Conservation (phyloP, 1,284 basidiomycete species). For the Fomes fomentarius region DNA sequence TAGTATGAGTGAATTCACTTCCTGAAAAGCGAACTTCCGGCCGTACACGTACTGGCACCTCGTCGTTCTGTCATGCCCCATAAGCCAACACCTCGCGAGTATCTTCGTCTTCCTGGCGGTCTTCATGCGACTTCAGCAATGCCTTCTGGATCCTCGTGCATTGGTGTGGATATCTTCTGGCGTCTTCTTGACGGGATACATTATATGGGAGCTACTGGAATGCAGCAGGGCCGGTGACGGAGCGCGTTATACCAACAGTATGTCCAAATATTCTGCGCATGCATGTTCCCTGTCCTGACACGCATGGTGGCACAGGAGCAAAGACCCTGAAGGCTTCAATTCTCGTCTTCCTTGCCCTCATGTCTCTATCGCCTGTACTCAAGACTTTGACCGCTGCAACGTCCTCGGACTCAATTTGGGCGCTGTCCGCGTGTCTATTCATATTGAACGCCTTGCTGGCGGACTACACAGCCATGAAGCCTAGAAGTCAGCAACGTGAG, state of each 20-base stretch:
- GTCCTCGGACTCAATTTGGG: conserved; percentile 97
- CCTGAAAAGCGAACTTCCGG: conserved; percentile 70
- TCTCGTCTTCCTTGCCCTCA: conserved; percentile 85
- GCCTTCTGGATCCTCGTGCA: conserved; percentile 65
- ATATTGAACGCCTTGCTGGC: conserved; percentile 65
- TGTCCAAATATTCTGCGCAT: conserved; percentile 10
- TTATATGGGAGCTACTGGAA: conserved; percentile 64
- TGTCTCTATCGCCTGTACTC: conserved; percentile 90
- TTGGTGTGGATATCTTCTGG: conserved; percentile 69
- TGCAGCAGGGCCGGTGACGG: conserved; percentile 24
- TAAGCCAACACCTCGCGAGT: conserved; percentile 84
- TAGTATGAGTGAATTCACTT: too few species aligned
- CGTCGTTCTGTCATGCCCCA: conserved; percentile 72
- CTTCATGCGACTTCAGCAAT: conserved; percentile 75
- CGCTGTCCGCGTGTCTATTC: conserved; percentile 74
- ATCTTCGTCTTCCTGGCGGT: conserved; percentile 84
- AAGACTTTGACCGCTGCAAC: conserved; percentile 93
- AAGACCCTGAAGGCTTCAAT: conserved; percentile 76
- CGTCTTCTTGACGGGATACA: conserved; percentile 63
- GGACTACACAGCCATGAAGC: conserved; percentile 56
- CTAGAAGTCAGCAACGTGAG: conserved; percentile 39
- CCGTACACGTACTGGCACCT: conserved; percentile 78
- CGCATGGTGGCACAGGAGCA: conserved; percentile 48
- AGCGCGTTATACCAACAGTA: conserved; percentile 34
- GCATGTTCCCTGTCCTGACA: background rate